Evolutionary conservation across 2,329 filamentous ascomycete genomes (phyloP).

Genomic region (Leptodontidium sp.): DNA sequence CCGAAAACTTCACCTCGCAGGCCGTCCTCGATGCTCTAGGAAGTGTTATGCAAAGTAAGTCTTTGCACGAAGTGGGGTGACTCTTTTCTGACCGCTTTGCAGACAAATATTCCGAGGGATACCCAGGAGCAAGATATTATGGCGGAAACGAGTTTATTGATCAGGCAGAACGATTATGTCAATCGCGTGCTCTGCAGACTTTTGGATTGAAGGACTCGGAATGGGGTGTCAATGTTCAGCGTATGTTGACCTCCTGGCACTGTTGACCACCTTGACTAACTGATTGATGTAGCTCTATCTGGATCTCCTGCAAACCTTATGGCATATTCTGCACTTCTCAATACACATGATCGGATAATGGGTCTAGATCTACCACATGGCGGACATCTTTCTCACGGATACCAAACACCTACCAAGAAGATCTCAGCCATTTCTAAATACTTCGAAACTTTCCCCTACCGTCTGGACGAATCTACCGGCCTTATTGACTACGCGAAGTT

Average conservation of each 20-base stretch:
- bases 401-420: slow-evolving; percentile 92
- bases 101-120: slow-evolving; percentile 99
- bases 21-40: slow-evolving; percentile 90
- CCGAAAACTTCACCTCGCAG: slow-evolving; percentile 95
- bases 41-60: slow-evolving; percentile 91
- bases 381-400: slow-evolving; percentile 94
- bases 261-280: slow-evolving; percentile 31
- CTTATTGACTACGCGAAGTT: slow-evolving; percentile 95
- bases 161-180: slow-evolving; percentile 86
- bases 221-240: slow-evolving; percentile 97
- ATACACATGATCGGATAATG: slow-evolving; percentile 95
- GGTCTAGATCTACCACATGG: slow-evolving; percentile 96
- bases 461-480: slow-evolving; percentile 87
- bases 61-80: slow-evolving; percentile 42
- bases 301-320: slow-evolving; percentile 76
- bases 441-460: slow-evolving; percentile 97
- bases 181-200: slow-evolving; percentile 86
- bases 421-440: slow-evolving; percentile 99
- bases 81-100: slow-evolving; percentile 49
- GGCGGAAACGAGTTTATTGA: slow-evolving; percentile 98
- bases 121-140: slow-evolving; percentile 95
- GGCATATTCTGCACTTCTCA: slow-evolving; percentile 92
- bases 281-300: slow-evolving; percentile 41
- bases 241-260: slow-evolving; percentile 54
- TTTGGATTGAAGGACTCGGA: slow-evolving; percentile 84